phyloP scores from a whole-genome alignment of 441 rosid genomes.

The Viola pubescens region DNA sequence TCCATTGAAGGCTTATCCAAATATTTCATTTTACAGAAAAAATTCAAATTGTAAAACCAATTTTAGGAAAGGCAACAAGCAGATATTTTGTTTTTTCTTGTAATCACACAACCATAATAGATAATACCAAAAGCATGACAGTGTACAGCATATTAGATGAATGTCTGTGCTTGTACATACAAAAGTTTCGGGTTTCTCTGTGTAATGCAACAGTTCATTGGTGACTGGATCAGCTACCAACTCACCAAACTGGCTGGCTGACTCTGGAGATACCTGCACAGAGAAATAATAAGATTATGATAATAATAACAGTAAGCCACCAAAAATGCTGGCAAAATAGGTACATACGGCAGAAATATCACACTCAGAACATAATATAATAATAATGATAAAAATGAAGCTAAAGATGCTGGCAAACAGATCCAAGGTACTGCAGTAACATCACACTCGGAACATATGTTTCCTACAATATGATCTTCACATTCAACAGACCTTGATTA shows the following conservation, averaged over 20 bases:
- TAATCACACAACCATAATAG: too few species aligned
- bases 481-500: slow-evolving; percentile 57
- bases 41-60: too few species aligned
- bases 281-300: neutral
- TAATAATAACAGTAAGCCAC: too few species aligned
- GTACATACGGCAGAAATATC: too few species aligned
- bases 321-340: too few species aligned
- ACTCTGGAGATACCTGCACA: slow-evolving; percentile 80
- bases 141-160: slow-evolving; percentile 1
- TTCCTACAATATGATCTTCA: slow-evolving; percentile 32
- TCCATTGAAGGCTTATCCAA: too few species aligned
- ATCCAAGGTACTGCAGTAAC: slow-evolving; percentile 18
- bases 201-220: slow-evolving; percentile 76
- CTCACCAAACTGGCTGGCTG: slow-evolving; percentile 85
- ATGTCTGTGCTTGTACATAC: slow-evolving; percentile 34
- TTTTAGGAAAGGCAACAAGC: too few species aligned
- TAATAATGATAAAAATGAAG: slow-evolving; percentile 1
- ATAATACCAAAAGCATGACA: slow-evolving; percentile 1
- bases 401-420: neutral
- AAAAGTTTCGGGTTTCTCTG: slow-evolving; percentile 90
- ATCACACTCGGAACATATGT: slow-evolving; percentile 2
- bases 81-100: too few species aligned
- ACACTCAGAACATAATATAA: too few species aligned
- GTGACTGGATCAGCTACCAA: slow-evolving; percentile 76
- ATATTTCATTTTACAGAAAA: too few species aligned